A percentile compares a stretch with the other conserved stretches of the same genome.
Conservation (phyloP, 257 asterid genomes). For the Capsicum baccatum region DNA sequence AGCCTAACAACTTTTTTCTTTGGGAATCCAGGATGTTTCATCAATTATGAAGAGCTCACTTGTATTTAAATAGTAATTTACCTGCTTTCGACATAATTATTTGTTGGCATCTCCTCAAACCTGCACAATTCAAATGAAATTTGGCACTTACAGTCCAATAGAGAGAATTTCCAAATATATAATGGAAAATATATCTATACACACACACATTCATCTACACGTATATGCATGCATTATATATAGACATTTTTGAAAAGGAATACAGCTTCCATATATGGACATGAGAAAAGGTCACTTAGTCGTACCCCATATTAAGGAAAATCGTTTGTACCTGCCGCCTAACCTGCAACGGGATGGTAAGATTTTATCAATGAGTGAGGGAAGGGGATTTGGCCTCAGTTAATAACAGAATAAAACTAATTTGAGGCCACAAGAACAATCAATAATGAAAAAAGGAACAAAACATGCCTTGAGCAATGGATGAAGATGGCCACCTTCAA, state of each 20-base stretch:
- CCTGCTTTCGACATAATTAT: conserved; percentile 98
- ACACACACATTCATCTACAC: background rate
- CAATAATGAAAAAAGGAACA: conserved; percentile 16
- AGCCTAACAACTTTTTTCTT: background rate
- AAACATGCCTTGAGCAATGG: conserved; percentile 85
- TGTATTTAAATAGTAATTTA: conserved; percentile 27
- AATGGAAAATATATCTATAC: background rate
- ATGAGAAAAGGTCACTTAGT: background rate
- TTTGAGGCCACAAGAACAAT: background rate
- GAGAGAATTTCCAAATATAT: background rate
- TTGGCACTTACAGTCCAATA: background rate
- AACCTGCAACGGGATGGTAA: conserved; percentile 59
- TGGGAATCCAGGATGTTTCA: background rate
- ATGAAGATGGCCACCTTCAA: conserved; percentile 95
- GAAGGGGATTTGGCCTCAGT: background rate
- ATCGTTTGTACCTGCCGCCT: conserved; percentile 85
- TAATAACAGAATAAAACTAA: background rate
- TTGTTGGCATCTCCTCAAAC: conserved; percentile 98
- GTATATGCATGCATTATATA: background rate
- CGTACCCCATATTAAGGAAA: conserved; percentile 94
- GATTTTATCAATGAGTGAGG: background rate
- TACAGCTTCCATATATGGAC: conserved; percentile 20
- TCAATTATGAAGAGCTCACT: background rate
- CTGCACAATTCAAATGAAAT: conserved; percentile 49
- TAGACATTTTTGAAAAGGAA: background rate